Evolutionary conservation across 345 rosid genomes (phyloP), one percentile per base, ranked within the genome.

Genomic region (Zanthoxylum bungeanum): DNA sequence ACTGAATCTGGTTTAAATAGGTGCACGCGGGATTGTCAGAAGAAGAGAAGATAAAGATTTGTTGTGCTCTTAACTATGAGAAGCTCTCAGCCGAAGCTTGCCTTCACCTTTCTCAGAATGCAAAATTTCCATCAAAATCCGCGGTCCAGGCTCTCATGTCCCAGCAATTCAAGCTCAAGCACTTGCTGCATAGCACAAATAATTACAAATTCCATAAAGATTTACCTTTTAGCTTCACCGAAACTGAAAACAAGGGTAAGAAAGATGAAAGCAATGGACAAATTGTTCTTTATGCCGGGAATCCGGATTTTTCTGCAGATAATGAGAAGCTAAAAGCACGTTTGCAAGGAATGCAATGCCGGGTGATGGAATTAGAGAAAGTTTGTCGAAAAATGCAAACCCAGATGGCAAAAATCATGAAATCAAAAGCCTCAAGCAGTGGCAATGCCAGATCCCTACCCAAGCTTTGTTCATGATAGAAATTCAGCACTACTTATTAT

Each of bases 341-440:
- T 58, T 76, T 95, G 66, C 83, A 89, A 74, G 96, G 96, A 73
- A 91, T 95, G 86, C 98, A 92, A 70, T 83, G 90, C 80, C 81
- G 93, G 70, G 98, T 91, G 49, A 89, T 74, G 82, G 96, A 95
- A 65, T 68, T 95, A 76, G 99, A 95, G 83, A 89, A 85, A 77
- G 87, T 87, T 0, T 95, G 98, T 82, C 74, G 73, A 77, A 88
- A 83, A 70, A 92, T 95, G 97, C 97, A 95, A 74, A 79, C 76
- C 30, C 91, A 91, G 72, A 89, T 92, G 97, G 74, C 86, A 34
- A 90, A 83, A 79, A 84, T 91, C 34, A 77, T 88, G 84, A 90
- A 79, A 78, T 87, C 92, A 21, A 95, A 74, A 78, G 75, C 28
- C 50, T 25, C 82, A 24, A 85, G 76, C 72, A 86, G 69, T 62